Conservation (phyloP, 2,329 filamentous ascomycete genomes). For the Aspergillus fumigatus region DNA sequence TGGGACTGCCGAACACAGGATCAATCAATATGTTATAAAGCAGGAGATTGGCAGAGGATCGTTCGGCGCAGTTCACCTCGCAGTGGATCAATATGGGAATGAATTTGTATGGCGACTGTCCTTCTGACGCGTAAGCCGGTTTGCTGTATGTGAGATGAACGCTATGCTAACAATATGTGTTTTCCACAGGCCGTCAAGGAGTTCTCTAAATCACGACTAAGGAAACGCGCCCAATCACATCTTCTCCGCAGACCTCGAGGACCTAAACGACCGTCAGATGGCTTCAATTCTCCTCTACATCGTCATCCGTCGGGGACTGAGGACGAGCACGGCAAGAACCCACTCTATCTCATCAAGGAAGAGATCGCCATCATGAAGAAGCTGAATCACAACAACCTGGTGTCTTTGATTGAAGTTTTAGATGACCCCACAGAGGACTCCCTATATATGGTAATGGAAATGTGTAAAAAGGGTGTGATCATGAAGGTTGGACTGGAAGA, state of each 20-base stretch:
- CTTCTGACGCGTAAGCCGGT: not conserved
- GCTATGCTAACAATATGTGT: constrained; percentile 8
- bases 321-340: constrained; percentile 58
- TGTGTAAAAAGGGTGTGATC: constrained; percentile 96
- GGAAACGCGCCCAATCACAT: constrained; percentile 86
- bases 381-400: constrained; percentile 89
- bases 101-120: constrained; percentile 69
- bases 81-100: constrained; percentile 80
- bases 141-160: constrained; percentile 5
- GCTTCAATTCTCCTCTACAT: constrained; percentile 61
- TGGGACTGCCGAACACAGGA: constrained; percentile 72
- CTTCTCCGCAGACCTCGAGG: constrained; percentile 65
- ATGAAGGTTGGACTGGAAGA: constrained; percentile 94
- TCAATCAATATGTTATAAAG: constrained; percentile 92
- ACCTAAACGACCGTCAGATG: constrained; percentile 50
- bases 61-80: constrained; percentile 88
- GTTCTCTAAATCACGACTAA: constrained; percentile 87
- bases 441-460: constrained; percentile 96
- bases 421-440: constrained; percentile 95
- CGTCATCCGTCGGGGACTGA: constrained; percentile 51
- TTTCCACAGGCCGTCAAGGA: constrained; percentile 79
- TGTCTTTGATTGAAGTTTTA: constrained; percentile 85
- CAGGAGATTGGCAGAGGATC: constrained; percentile 96
- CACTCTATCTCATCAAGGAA: constrained; percentile 83
- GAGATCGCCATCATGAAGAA: constrained; percentile 99